Evolutionary conservation across 768 basidiomycete species (phyloP), one percentile per base, ranked within the genome.

Genomic region (Russula emetica): DNA sequence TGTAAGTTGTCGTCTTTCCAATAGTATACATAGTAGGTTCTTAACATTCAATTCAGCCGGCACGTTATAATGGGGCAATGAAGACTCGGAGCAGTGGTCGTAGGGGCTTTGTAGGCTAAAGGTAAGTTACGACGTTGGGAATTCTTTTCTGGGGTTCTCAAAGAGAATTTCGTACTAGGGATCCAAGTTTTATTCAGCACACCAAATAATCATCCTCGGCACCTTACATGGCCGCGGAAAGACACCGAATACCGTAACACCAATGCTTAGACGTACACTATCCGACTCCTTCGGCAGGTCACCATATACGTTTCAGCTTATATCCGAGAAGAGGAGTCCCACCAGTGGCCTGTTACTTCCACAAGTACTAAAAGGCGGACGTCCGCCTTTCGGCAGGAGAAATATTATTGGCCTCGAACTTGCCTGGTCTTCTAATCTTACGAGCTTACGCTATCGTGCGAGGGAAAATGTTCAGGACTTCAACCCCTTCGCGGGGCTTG

Each of bases 401-500:
- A 36, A 36, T 13, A 36, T 13, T 36, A 36, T 3, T 36, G 1
- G 13, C 13, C 13, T 13, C 11, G 36, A 36, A 36, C 11, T 20
- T n/a, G 10, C 3, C 44, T 45, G n/a, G 10, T n/a, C 44, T 45
- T 11, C 9, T n/a, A n/a, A 9, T n/a, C n/a, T 45, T n/a, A 45
- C n/a, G n/a, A 45, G n/a, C 44, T 45, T n/a, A 9, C 20, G n/a
- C 44, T 8, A 11, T 45, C 44, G n/a, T 45, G n/a, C 20, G 53
- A 52, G 18, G 49, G 64, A 13, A 65, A 40, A 20, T 59, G 38
- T 51, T 61, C 14, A 47, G 55, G 32, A 51, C 61, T 18, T 47
- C 42, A n/a, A 62, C 62, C 9, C 58, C 66, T n/a, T 51, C 42
- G 45, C n/a, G 6, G n/a, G 20, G 50, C 2, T 67, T 67, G 16